These are phyloP conservation scores for Peltaster fructicola DNA, from an alignment of 2,329 filamentous ascomycete genomes.

Conservation along the genomic window DNA sequence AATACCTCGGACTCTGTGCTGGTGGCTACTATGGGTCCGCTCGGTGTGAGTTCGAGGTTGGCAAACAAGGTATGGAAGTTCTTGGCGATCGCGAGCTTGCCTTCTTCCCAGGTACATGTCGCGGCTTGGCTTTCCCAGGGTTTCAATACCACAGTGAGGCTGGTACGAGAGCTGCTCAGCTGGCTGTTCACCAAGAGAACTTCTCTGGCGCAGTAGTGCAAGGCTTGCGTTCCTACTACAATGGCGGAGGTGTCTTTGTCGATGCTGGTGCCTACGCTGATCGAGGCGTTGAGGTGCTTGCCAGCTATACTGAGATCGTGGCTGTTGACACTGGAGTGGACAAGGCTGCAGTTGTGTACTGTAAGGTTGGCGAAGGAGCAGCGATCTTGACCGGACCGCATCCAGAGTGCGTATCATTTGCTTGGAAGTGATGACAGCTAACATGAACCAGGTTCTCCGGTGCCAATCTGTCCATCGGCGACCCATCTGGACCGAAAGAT, in stretches of 20 bases:
- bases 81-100: conserved; percentile 67
- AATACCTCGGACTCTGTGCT: conserved; percentile 82
- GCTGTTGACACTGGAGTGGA: conserved; percentile 59
- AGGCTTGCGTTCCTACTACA: conserved; percentile 66
- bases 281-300: conserved; percentile 60
- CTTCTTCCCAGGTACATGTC: conserved; percentile 75
- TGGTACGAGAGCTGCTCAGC: conserved; percentile 54
- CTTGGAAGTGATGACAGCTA: not conserved
- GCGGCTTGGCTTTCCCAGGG: conserved; percentile 72
- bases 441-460: conserved; percentile 52
- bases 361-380: conserved; percentile 63
- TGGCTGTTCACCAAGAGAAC: conserved; percentile 45
- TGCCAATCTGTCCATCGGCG: conserved; percentile 53
- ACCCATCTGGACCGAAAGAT: conserved; percentile 38
- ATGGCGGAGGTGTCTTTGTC: conserved; percentile 86
- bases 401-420: conserved; percentile 53
- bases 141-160: conserved; percentile 82
- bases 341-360: conserved; percentile 65
- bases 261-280: conserved; percentile 47
- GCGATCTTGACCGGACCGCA: conserved; percentile 75
- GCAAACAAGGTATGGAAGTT: conserved; percentile 65
- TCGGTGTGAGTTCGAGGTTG: conserved; percentile 82
- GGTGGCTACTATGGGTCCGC: conserved; percentile 78
- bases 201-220: conserved; percentile 41
- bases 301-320: conserved; percentile 57